A percentile compares a stretch with the other conserved stretches of the same genome.
phyloP scores from a whole-genome alignment of 805 yeast genomes.

The Zygoascus bituminiphila region DNA sequence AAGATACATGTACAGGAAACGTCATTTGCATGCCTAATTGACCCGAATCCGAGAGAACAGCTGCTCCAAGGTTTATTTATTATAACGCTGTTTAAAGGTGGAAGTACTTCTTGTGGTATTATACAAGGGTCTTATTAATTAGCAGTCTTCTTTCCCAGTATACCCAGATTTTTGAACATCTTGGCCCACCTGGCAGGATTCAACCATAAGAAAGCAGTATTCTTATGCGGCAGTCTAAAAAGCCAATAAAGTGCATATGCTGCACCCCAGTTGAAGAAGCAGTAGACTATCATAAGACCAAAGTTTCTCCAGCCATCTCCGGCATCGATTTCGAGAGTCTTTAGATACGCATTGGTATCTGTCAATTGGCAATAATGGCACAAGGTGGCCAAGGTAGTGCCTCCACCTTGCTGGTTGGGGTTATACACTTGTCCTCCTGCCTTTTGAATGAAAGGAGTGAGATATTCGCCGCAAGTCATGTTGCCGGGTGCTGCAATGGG shows the following conservation, averaged over 20 bases:
- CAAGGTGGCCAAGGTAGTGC: neutral
- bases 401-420: constrained; percentile 34
- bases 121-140: no score
- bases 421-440: constrained; percentile 43
- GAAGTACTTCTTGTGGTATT: no score
- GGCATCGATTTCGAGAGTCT: constrained; percentile 37
- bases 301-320: constrained; percentile 55
- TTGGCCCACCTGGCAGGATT: neutral
- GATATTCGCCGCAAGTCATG: constrained; percentile 48
- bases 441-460: constrained; percentile 31
- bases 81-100: no score
- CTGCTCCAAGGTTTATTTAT: no score
- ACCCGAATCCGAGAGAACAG: no score
- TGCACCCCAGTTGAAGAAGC: constrained; percentile 42
- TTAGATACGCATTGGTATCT: constrained; percentile 38
- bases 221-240: constrained; percentile 15
- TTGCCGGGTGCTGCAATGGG: constrained; percentile 47
- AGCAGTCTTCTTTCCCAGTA: neutral
- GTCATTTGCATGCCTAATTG: no score
- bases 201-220: neutral
- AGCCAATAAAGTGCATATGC: constrained; percentile 27
- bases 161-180: neutral
- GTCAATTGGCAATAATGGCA: constrained; percentile 37
- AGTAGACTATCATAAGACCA: constrained; percentile 53
- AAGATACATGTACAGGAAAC: neutral